Evolutionary conservation across 23 red algal genomes (phyloP).

Genomic region (Cyanidium caldarium): DNA sequence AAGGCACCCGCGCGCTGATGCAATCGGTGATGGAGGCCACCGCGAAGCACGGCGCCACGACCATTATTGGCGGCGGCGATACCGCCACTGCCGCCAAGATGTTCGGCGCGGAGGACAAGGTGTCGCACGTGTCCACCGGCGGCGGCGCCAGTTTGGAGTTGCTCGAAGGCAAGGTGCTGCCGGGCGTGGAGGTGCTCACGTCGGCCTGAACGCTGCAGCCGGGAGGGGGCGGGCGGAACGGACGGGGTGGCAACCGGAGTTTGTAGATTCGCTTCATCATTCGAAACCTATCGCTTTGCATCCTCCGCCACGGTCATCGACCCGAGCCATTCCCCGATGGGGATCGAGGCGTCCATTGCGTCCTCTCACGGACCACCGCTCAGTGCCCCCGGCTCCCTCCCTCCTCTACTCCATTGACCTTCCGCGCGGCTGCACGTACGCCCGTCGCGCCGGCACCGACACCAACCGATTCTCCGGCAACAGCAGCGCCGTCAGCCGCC

Average conservation of each 20-base stretch:
- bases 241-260: too few relatives aligned
- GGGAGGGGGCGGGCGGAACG: too few relatives aligned
- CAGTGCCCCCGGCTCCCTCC: too few relatives aligned
- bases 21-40: slow-evolving; percentile 46
- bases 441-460: slow-evolving; percentile 56
- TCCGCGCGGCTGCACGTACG: slow-evolving; percentile 29
- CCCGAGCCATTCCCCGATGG: too few relatives aligned
- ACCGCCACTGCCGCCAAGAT: slow-evolving; percentile 82
- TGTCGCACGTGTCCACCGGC: slow-evolving; percentile 69
- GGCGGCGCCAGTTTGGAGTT: slow-evolving; percentile 82
- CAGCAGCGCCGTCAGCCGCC: slow-evolving; percentile 60
- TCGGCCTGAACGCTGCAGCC: too few relatives aligned
- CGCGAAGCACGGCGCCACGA: slow-evolving; percentile 5
- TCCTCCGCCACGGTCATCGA: too few relatives aligned
- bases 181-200: slow-evolving; percentile 56
- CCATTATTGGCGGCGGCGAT: slow-evolving; percentile 88
- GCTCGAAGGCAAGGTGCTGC: slow-evolving; percentile 79
- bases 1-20: slow-evolving; percentile 62
- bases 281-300: too few relatives aligned
- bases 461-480: slow-evolving; percentile 72
- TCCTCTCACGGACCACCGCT: too few relatives aligned
- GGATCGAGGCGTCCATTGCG: too few relatives aligned
- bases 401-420: too few relatives aligned
- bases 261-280: too few relatives aligned
- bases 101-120: slow-evolving; percentile 55